A percentile compares a stretch with the other conserved stretches of the same genome.
phyloP scores from a whole-genome alignment of 495 filamentous ascomycete genomes.

The Lasiosphaeria miniovina region DNA sequence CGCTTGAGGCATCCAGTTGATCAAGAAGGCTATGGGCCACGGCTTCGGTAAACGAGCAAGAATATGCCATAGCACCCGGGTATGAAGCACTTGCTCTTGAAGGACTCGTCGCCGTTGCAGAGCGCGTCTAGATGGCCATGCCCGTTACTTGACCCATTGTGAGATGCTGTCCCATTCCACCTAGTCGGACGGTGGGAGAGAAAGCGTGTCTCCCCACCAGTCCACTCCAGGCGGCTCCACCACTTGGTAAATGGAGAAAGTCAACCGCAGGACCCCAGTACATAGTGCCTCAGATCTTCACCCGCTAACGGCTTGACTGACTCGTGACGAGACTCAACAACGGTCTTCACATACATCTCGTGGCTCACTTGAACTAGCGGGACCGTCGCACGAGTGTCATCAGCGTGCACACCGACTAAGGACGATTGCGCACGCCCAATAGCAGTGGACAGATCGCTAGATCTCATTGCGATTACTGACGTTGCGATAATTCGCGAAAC shows the following conservation, averaged over 20 bases:
- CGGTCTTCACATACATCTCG: slow-evolving; percentile 20
- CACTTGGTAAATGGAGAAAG: neutral
- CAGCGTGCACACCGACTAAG: slow-evolving; percentile 28
- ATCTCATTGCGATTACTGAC: slow-evolving; percentile 9
- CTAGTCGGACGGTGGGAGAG: neutral
- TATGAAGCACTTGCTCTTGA: neutral
- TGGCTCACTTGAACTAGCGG: slow-evolving; percentile 19
- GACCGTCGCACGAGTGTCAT: slow-evolving; percentile 32
- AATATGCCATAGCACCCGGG: neutral
- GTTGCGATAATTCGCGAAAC: neutral
- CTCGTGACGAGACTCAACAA: slow-evolving; percentile 21
- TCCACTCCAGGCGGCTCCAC: slow-evolving; percentile 2
- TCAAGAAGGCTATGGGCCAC: neutral
- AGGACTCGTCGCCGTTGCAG: neutral
- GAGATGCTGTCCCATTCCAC: neutral
- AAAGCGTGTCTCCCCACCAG: neutral
- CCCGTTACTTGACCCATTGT: neutral
- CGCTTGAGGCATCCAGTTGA: slow-evolving; percentile 15
- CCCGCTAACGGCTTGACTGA: slow-evolving; percentile 27
- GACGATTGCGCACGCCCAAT: slow-evolving; percentile 16
- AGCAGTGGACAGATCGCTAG: slow-evolving; percentile 24
- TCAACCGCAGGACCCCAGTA: slow-evolving; percentile 12
- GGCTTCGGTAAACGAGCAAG: neutral
- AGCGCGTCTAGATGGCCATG: neutral
- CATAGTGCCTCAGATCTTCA: slow-evolving; percentile 25